phyloP scores from a whole-genome alignment of 2,329 filamentous ascomycete species.

The Paraconiothyrium brasiliense region DNA sequence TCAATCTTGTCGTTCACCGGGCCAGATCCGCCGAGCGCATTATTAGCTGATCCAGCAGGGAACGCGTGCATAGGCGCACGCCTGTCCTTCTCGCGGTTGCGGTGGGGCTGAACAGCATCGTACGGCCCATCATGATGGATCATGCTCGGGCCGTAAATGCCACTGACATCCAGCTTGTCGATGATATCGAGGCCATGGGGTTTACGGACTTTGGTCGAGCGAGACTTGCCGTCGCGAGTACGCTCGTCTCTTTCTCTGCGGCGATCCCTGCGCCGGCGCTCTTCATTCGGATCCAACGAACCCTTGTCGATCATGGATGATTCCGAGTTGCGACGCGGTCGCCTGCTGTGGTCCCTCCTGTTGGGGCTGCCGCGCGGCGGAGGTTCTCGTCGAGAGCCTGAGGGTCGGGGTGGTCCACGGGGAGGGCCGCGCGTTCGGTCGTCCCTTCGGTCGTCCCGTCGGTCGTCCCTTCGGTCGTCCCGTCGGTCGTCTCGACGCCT shows the following conservation, averaged over 20 bases:
- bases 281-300: constrained; percentile 68
- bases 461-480: constrained; percentile 5
- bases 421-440: constrained; percentile 47
- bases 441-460: not conserved
- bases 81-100: constrained; percentile 83
- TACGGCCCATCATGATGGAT: constrained; percentile 99
- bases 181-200: constrained; percentile 80
- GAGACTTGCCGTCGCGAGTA: constrained; percentile 49
- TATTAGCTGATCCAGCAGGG: constrained; percentile 90
- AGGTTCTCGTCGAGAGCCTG: constrained; percentile 46
- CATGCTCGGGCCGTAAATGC: constrained; percentile 91
- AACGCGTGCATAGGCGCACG: constrained; percentile 97
- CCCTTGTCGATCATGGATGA: constrained; percentile 75
- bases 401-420: constrained; percentile 46
- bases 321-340: constrained; percentile 79
- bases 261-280: constrained; percentile 60
- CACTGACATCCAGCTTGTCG: constrained; percentile 94
- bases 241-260: constrained; percentile 62
- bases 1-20: constrained; percentile 84
- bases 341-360: constrained; percentile 54
- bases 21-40: constrained; percentile 86
- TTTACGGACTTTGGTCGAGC: constrained; percentile 49
- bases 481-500: constrained; percentile 14
- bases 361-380: constrained; percentile 46
- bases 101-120: constrained; percentile 93